Base-by-base conservation (phyloP, 1,139 yeast genomes). In the Pichia sp. region DNA sequence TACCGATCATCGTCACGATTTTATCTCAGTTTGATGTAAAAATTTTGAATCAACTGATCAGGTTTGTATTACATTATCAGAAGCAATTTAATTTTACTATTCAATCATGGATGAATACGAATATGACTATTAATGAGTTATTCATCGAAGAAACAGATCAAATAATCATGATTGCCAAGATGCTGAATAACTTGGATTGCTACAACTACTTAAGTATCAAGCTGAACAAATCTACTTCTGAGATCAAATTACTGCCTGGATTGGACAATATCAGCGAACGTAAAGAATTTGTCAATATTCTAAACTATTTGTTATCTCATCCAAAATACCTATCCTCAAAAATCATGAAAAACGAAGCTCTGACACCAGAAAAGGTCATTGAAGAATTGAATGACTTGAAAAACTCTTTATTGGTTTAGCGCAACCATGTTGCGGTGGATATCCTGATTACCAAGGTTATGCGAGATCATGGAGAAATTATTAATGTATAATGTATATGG, bases 111-210 rank as follows among this genome's bases (percentile, higher is more conserved):
- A 43, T 57, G 27, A 60, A 57, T 70, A 79, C 29, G 69, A 75
- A 52, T 81, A 78, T 55, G 69, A 79, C 28, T 66, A 76, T 90
- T 23, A 77, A 87, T 3, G 68, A 79, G 1, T 77, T 90, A 0
- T 71, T 76, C 1, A 73, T 86, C 8, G 79, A 81, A 44, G 97
- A 90, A 61, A 85, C 96, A 0, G 75, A 80, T 47, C 95, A 87
- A 59, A 66, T 87, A n/a, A 71, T 85, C 31, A 59, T 85, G 40
- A 61, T 90, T 9, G 79, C 81, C 49, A 79, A 79, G 51, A 71
- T 83, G 44, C 63, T 87, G 48, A 71, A 62, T 49, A 64, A 69
- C 5, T 65, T 75, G 57, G 72, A 72, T 48, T 76, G 73, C 32
- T 66, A 67, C 34, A 73, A 72, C 32, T 74, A 66, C 51, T 64